phyloP scores from a whole-genome alignment of 495 filamentous ascomycete genomes.

The Lasiosphaeris hirsuta region DNA sequence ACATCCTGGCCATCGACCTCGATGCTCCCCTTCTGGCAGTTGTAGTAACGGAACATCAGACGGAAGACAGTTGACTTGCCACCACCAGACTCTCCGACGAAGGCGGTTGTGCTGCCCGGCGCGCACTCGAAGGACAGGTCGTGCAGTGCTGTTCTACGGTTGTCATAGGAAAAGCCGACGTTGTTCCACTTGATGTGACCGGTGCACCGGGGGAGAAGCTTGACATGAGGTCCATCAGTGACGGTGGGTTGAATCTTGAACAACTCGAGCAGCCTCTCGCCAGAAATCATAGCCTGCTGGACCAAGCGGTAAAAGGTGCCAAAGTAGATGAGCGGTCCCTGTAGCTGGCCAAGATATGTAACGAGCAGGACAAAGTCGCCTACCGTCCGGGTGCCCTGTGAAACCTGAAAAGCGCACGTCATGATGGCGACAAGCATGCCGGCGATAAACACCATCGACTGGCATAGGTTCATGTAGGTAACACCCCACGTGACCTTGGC shows the following conservation, averaged over 20 bases:
- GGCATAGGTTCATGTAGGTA: constrained; percentile 88
- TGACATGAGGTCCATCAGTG: constrained; percentile 55
- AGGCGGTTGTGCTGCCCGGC: constrained; percentile 89
- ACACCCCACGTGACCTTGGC: constrained; percentile 84
- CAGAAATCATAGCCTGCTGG: constrained; percentile 94
- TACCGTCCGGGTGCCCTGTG: constrained; percentile 63
- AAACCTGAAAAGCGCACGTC: constrained; percentile 77
- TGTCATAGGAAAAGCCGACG: constrained; percentile 88
- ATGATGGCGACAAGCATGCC: constrained; percentile 74
- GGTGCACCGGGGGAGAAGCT: constrained; percentile 58
- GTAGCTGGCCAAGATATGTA: constrained; percentile 89
- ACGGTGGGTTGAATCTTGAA: constrained; percentile 90
- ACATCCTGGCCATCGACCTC: constrained; percentile 81
- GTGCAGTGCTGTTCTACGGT: constrained; percentile 78
- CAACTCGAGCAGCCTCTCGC: constrained; percentile 88
- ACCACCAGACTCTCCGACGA: constrained; percentile 94
- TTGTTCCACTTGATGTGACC: constrained; percentile 82
- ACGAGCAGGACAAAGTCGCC: constrained; percentile 78
- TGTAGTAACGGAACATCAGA: constrained; percentile 93
- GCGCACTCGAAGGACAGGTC: constrained; percentile 76
- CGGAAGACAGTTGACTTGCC: constrained; percentile 98
- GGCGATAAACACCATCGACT: constrained; percentile 90
- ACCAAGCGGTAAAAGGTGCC: constrained; percentile 96
- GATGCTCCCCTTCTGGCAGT: constrained; percentile 71
- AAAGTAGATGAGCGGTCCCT: constrained; percentile 94